Conservation (phyloP, 352 stramenopile genomes). For the Phytopythium vexans region DNA sequence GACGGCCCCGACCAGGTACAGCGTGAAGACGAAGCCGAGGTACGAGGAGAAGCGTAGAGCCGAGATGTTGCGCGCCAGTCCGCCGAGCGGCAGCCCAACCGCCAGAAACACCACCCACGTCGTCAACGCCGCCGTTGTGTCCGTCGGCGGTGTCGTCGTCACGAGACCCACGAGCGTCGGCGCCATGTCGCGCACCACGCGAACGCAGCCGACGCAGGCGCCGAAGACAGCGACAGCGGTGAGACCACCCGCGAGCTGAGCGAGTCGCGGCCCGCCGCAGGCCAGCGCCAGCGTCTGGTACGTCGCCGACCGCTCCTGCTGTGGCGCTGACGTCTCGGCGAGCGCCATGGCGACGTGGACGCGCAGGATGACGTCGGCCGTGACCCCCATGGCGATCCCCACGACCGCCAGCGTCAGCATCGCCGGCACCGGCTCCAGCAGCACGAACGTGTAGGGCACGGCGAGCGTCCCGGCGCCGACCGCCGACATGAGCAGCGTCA, state of each 20-base stretch:
- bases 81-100: constrained; percentile 58
- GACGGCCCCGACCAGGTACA: constrained; percentile 67
- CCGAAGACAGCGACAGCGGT: constrained; percentile 76
- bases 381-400: constrained; percentile 68
- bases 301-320: constrained; percentile 45
- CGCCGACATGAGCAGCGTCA: constrained; percentile 58
- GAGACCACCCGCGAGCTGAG: constrained; percentile 48
- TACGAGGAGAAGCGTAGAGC: constrained; percentile 75
- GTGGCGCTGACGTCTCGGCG: constrained; percentile 10
- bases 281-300: constrained; percentile 64
- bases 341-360: constrained; percentile 54
- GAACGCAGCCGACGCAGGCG: constrained; percentile 66
- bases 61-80: constrained; percentile 63
- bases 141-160: constrained; percentile 22
- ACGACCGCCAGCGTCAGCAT: constrained; percentile 42
- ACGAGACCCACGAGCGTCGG: constrained; percentile 47
- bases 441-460: constrained; percentile 66
- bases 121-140: constrained; percentile 24
- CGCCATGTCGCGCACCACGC: constrained; percentile 72
- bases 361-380: constrained; percentile 55
- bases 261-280: constrained; percentile 46
- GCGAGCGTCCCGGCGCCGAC: constrained; percentile 53
- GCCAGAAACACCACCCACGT: constrained; percentile 65
- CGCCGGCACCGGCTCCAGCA: constrained; percentile 40
- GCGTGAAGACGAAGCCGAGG: constrained; percentile 60